Evolutionary conservation across 1,284 basidiomycete genomes (phyloP).

Genomic region (Omphalotus olearius): DNA sequence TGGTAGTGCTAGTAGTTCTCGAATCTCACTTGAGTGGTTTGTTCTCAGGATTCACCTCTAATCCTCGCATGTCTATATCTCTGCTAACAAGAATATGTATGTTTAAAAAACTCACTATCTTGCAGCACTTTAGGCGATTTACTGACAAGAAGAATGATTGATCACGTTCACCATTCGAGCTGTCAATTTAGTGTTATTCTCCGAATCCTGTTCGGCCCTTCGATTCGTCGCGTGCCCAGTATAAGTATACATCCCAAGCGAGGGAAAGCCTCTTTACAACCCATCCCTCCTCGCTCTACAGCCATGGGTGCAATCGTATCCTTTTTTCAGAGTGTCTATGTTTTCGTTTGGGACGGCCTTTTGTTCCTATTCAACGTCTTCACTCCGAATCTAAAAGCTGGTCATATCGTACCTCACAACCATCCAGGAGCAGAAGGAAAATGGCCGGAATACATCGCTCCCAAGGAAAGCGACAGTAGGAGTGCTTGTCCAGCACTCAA

Average conservation of each 20-base stretch:
- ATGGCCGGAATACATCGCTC: constrained; percentile 64
- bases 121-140: no score
- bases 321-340: constrained; percentile 25
- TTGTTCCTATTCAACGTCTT: constrained; percentile 55
- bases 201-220: neutral
- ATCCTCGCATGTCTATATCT: no score
- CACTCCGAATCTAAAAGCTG: constrained; percentile 41
- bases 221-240: no score
- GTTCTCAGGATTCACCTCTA: no score
- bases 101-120: no score
- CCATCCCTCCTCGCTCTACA: constrained; percentile 11
- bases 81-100: no score
- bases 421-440: constrained; percentile 56
- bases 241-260: neutral
- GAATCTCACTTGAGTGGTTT: no score
- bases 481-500: constrained; percentile 70
- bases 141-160: no score
- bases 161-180: no score
- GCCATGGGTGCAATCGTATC: constrained; percentile 26
- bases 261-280: neutral
- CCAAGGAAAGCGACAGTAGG: constrained; percentile 59
- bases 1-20: constrained; percentile 33
- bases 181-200: neutral
- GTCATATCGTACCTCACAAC: constrained; percentile 53
- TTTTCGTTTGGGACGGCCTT: constrained; percentile 50